Percentiles rank a stretch among this genome's conserved stretches.
Conservation (phyloP, 495 filamentous ascomycete genomes). For the Aspergillus funiculosus region DNA sequence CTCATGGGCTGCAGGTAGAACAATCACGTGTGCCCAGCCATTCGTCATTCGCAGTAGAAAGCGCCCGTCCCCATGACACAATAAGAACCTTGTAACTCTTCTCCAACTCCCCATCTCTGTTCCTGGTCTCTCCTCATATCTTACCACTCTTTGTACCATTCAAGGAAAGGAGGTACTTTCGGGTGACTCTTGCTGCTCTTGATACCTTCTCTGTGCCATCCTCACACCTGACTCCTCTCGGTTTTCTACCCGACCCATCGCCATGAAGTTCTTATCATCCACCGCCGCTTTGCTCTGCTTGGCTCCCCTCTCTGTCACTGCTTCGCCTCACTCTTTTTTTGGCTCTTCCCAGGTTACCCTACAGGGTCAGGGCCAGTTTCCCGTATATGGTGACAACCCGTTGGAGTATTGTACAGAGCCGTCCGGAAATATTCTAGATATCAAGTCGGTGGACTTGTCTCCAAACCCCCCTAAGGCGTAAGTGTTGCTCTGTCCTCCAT, state of each 20-base stretch:
- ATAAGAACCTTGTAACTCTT: constrained; percentile 1
- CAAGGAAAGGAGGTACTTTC: not conserved
- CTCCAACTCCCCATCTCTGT: not conserved
- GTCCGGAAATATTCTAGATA: constrained; percentile 56
- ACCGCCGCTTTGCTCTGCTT: constrained; percentile 29
- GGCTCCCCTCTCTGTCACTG: constrained; percentile 31
- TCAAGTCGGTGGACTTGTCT: constrained; percentile 69
- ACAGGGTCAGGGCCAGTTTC: constrained; percentile 13
- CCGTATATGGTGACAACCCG: constrained; percentile 41
- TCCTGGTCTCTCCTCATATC: not conserved
- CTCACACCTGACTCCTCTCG: not conserved
- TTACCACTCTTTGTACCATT: too few relatives aligned
- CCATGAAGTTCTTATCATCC: constrained; percentile 46
- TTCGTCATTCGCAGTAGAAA: constrained; percentile 5
- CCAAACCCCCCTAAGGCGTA: constrained; percentile 90
- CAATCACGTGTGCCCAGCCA: constrained; percentile 14
- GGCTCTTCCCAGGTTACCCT: constrained; percentile 23
- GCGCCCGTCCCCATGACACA: constrained; percentile 16
- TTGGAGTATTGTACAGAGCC: constrained; percentile 62
- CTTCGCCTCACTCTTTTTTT: constrained; percentile 27
- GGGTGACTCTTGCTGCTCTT: not conserved
- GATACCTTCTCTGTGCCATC: not conserved
- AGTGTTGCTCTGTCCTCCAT: constrained; percentile 30
- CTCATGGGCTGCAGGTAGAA: too few relatives aligned
- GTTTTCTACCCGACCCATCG: constrained; percentile 5